These are phyloP conservation scores for Plasmodium malariae DNA, from an alignment of 169 alveolate species.

Conservation along the genomic window DNA sequence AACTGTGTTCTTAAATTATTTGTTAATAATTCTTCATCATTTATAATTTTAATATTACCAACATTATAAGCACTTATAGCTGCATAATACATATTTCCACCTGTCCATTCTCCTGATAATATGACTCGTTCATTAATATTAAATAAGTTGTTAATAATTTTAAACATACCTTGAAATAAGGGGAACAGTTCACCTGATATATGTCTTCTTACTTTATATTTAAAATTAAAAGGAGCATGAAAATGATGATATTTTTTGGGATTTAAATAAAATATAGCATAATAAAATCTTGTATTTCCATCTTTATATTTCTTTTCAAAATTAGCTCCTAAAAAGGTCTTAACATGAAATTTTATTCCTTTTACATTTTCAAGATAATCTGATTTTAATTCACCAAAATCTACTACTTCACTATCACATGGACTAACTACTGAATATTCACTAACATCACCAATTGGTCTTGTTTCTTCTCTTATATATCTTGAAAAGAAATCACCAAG, in stretches of 20 bases:
- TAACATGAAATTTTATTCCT: slow-evolving; percentile 46
- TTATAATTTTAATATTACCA: slow-evolving; percentile 37
- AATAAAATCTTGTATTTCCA: slow-evolving; percentile 46
- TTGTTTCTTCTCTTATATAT: slow-evolving; percentile 60
- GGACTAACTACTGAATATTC: slow-evolving; percentile 59
- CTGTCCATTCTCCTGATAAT: slow-evolving; percentile 61
- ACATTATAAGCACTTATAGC: slow-evolving; percentile 73
- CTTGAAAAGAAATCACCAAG: slow-evolving; percentile 60
- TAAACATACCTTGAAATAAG: slow-evolving; percentile 45
- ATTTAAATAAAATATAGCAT: slow-evolving; percentile 68
- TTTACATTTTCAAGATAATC: slow-evolving; percentile 38
- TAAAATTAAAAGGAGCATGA: slow-evolving; percentile 76
- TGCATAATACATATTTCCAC: slow-evolving; percentile 52
- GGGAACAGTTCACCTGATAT: slow-evolving; percentile 73
- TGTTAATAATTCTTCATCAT: slow-evolving; percentile 55
- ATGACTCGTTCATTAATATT: slow-evolving; percentile 63
- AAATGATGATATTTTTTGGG: slow-evolving; percentile 68
- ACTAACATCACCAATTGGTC: slow-evolving; percentile 60
- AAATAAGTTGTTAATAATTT: slow-evolving; percentile 52
- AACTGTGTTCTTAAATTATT: slow-evolving; percentile 47
- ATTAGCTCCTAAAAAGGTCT: slow-evolving; percentile 50
- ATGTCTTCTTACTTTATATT: slow-evolving; percentile 62
- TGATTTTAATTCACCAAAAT: slow-evolving; percentile 57
- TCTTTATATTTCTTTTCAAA: slow-evolving; percentile 49
- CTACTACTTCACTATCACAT: slow-evolving; percentile 48